phyloP scores from a whole-genome alignment of 2,329 filamentous ascomycete genomes.

The Plenodomus tracheiphilus region DNA sequence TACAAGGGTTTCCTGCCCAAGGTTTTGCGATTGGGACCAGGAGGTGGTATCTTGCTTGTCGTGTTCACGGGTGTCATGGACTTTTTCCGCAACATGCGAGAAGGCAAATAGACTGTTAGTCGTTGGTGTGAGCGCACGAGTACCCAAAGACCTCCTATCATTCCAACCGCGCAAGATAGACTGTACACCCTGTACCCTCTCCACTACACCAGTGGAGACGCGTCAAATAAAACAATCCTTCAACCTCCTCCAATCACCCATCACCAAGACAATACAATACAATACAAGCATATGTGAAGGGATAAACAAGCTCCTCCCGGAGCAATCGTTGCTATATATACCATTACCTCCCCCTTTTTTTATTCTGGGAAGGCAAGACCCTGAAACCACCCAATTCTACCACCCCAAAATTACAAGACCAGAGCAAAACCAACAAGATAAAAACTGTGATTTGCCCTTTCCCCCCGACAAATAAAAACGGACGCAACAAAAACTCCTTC shows the following conservation, averaged over 20 bases:
- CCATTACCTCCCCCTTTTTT: not conserved
- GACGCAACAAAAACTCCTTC: constrained; percentile 14
- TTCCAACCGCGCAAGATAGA: constrained; percentile 2
- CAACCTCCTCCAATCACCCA: not conserved
- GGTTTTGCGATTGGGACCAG: constrained; percentile 76
- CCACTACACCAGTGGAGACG: constrained; percentile 1
- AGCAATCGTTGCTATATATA: constrained; percentile 8
- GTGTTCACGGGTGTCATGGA: constrained; percentile 90
- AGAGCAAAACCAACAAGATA: no score
- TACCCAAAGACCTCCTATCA: no score
- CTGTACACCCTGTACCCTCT: constrained; percentile 6
- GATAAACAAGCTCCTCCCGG: not conserved
- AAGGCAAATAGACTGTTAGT: constrained; percentile 25
- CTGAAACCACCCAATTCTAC: not conserved
- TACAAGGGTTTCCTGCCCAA: constrained; percentile 99
- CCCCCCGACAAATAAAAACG: no score
- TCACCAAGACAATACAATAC: no score
- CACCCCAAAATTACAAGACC: not conserved
- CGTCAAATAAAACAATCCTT: constrained; percentile 1
- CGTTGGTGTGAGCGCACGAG: not conserved
- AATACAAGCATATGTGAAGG: not conserved
- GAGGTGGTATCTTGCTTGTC: constrained; percentile 75
- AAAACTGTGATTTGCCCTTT: no score
- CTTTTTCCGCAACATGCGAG: constrained; percentile 78
- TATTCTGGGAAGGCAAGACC: not conserved